Conservation (phyloP, 306 rosid species). For the barrel medic (Medicago truncatula) region MtrunA17r5.0-ANR NC_053045.1:38149001-38149500, state of each 20-base stretch:
- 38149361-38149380: too few relatives aligned
- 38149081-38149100: constrained; percentile 68
- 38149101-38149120: constrained; percentile 49
- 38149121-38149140: constrained; percentile 58
- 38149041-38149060: constrained; percentile 33
- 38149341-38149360: too few relatives aligned
- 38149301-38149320: too few relatives aligned
- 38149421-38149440: too few relatives aligned
- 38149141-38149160: constrained; percentile 41
- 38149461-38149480: too few relatives aligned
- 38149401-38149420: too few relatives aligned
- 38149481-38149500: too few relatives aligned
- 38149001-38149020: constrained; percentile 68
- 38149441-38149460: too few relatives aligned
- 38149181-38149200: not conserved
- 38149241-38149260: not conserved
- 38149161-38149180: not conserved
- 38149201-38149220: not conserved
- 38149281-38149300: not conserved
- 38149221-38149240: not conserved
- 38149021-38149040: constrained; percentile 44
- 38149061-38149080: constrained; percentile 68
- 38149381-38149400: too few relatives aligned
- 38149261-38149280: not conserved
- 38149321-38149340: too few relatives aligned